Evolutionary conservation across 1,284 basidiomycete species (phyloP), one percentile per base, ranked within the genome.

Genomic region (Takashimella koratensis): DNA sequence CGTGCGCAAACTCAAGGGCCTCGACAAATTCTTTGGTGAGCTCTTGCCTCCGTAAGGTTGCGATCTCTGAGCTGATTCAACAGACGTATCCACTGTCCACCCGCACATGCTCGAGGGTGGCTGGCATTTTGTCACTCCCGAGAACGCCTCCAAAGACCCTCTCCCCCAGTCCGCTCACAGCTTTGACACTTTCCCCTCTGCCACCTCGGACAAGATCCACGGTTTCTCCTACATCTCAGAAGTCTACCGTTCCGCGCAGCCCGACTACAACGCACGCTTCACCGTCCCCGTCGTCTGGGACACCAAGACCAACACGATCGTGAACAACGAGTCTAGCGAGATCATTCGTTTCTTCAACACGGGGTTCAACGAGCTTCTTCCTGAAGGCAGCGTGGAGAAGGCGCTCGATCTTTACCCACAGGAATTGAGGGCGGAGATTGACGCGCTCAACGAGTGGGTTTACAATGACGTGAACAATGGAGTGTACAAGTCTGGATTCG

Each of bases 261-360:
- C 86, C 1, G 68, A 84, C 48, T 93, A 89, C 53, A 24, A 42
- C 23, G 70, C 68, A 51, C 85, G 86, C 48, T 92, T 89, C 79
- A 90, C 91, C 3, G 90, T 94, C 2, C 94, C 95, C n/a, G 78
- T 94, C 46, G 79, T 98, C 1, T 98, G 92, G 90, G 96, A 98
- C 79, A 95, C 86, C 79, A 89, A 96, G 76, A 79, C 75, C 40
- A 77, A 86, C 53, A 91, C 88, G 36, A 89, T 98, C 62, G 96
- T 98, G 52, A 96, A 90, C 79, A 98, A 96, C 74, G 93, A 97
- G 73, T 89, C 86, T 60, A 86, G 87, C 1, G 92, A 96, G 76
- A 93, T 98, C 67, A 92, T 98, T 65, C 86, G 95, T 51, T 88
- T 93, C 44, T 82, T 97, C 76, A 96, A 96, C 76, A 80, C 81